Evolutionary conservation across 805 yeast species (phyloP).

Genomic region (Wickerhamomyces sydowiorum): DNA sequence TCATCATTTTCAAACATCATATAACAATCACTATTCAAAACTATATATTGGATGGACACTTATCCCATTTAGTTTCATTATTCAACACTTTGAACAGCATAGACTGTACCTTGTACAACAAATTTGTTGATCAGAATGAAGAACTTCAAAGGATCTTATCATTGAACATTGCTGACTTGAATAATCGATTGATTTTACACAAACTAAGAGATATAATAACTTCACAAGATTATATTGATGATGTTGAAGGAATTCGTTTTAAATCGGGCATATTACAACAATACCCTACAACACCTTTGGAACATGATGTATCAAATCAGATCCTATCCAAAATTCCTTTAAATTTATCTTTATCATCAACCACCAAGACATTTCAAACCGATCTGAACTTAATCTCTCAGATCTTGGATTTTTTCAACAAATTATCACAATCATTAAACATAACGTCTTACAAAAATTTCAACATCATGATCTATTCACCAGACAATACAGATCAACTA

Average conservation of each 20-base stretch:
- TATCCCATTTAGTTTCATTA: conserved; percentile 13
- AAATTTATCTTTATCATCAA: conserved; percentile 17
- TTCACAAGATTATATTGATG: too few species aligned
- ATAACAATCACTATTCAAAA: conserved; percentile 43
- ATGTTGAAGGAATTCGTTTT: conserved; percentile 9
- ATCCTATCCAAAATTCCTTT: conserved; percentile 28
- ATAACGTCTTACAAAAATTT: conserved; percentile 32
- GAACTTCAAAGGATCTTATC: conserved; percentile 12
- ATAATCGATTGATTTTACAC: conserved; percentile 14
- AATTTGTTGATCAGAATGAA: neutral
- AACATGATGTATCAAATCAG: conserved; percentile 28
- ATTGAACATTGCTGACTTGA: conserved; percentile 12
- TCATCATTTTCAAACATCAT: conserved; percentile 54
- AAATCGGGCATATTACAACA: conserved; percentile 18
- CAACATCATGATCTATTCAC: conserved; percentile 35
- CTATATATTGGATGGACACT: conserved; percentile 19
- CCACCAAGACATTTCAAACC: conserved; percentile 14
- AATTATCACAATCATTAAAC: conserved; percentile 28
- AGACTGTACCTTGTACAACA: conserved; percentile 17
- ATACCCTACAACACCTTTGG: conserved; percentile 25
- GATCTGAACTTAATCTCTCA: conserved; percentile 19
- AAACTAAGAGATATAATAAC: conserved; percentile 17
- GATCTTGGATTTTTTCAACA: conserved; percentile 24
- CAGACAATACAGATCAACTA: conserved; percentile 33
- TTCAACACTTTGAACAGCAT: conserved; percentile 18